Base-by-base conservation (phyloP, 352 stramenopile species). In the Phytophthora lateralis region DNA sequence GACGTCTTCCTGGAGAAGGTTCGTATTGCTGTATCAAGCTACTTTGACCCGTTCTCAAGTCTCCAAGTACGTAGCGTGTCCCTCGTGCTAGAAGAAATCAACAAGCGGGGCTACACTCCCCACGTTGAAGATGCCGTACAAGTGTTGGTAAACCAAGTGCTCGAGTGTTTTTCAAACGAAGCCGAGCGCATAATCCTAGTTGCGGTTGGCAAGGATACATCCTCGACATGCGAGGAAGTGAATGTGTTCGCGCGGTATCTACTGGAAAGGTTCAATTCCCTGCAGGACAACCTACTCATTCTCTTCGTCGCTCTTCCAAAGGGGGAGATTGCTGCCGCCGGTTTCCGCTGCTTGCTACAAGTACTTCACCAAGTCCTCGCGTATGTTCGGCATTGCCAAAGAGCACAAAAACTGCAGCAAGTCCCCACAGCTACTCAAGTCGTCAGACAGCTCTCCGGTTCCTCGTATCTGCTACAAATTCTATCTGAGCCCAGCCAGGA, bases 201-300 rank as follows among this genome's bases (percentile, higher is more conserved):
- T 20, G 71, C 73, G 8, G 43, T 89, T 4, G 38, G 72, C 26
- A 48, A 79, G 10, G 50, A 60, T 20, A 55, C 41, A 15, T 44
- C 44, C 2, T 15, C 55, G 7, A 52, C 49, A 3, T 14, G 21
- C 27, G 39, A 61, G 4, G 55, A 56, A 44, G 41, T 56, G 6
- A 58, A 39, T 8, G 14, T 63, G 26, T 76, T 90, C 26, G 75
- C 66, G 0, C 18, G 35, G 15, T 89, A 84, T 45, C 53, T 80
- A 21, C 17, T 87, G 20, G 60, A 73, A n/a, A 62, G 73, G 20
- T 87, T 91, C 29, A 80, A 71, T 34, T 58, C 60, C n/a, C 67
- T 91, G 8, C 69, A 83, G 30, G 82, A 90, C 51, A 90, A 92
- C 26, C 61, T 81, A 18, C 55, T 89, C n/a, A 82, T 70, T 27